Conservation (phyloP, 768 basidiomycete genomes). For the Pisolithus sp. region DNA sequence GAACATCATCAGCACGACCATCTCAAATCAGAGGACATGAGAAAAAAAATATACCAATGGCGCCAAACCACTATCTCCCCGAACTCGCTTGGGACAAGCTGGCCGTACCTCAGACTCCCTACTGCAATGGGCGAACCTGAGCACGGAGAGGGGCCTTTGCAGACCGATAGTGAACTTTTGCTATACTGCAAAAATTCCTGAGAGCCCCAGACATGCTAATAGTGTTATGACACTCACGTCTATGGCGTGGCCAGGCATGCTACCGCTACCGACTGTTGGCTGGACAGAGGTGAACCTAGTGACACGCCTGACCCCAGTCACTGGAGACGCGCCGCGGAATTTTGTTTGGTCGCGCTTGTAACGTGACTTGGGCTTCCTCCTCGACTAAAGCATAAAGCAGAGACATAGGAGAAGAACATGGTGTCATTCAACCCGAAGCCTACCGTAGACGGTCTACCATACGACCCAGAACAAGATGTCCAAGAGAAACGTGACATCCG, state of each 20-base stretch:
- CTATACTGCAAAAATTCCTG: slow-evolving; percentile 48
- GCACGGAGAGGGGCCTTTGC: slow-evolving; percentile 59
- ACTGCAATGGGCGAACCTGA: slow-evolving; percentile 45
- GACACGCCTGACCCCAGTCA: no score
- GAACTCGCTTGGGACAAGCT: slow-evolving; percentile 35
- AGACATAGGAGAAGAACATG: slow-evolving; percentile 10
- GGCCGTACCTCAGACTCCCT: slow-evolving; percentile 63
- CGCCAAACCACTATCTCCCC: slow-evolving; percentile 70
- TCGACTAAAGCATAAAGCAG: neutral
- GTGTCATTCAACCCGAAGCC: slow-evolving; percentile 9
- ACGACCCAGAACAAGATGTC: slow-evolving; percentile 82
- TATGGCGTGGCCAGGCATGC: slow-evolving; percentile 24
- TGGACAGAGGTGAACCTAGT: neutral
- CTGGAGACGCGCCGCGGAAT: no score
- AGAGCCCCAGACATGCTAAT: neutral
- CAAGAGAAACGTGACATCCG: slow-evolving; percentile 72
- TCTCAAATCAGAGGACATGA: neutral
- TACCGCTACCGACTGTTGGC: neutral
- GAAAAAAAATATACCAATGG: slow-evolving; percentile 51
- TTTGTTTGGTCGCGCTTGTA: slow-evolving; percentile 18
- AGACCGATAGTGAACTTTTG: slow-evolving; percentile 62
- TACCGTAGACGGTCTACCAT: slow-evolving; percentile 36
- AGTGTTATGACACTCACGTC: slow-evolving; percentile 18
- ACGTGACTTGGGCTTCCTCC: neutral
- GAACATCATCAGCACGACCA: neutral